Percentiles rank a stretch among this genome's conserved stretches.
phyloP scores from a whole-genome alignment of 495 filamentous ascomycete genomes.

The Cenococcum geophilum region DNA sequence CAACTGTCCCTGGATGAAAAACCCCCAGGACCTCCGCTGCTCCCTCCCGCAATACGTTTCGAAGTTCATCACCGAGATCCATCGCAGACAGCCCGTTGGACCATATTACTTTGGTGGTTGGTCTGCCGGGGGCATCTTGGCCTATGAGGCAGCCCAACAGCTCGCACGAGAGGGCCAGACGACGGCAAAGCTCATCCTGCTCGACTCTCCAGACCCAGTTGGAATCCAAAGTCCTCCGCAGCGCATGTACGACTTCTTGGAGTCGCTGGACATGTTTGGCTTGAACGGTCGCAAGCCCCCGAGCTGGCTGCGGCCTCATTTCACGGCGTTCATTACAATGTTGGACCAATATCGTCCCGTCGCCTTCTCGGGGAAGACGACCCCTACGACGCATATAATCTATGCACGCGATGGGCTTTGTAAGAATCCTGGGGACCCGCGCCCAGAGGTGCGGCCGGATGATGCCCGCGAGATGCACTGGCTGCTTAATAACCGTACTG shows the following conservation, averaged over 20 bases:
- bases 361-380: too few species aligned
- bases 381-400: too few species aligned
- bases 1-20: conserved; percentile 61
- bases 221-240: too few species aligned
- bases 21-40: conserved; percentile 48
- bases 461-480: too few species aligned
- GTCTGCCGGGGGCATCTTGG: conserved; percentile 81
- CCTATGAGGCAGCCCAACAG: conserved; percentile 71
- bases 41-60: conserved; percentile 50
- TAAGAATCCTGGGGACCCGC: too few species aligned
- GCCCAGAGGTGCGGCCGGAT: too few species aligned
- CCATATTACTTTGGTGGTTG: conserved; percentile 64
- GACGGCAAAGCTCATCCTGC: conserved; percentile 66
- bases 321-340: conserved; percentile 63
- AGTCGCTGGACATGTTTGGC: conserved; percentile 59
- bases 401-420: too few species aligned
- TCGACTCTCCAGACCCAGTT: conserved; percentile 74
- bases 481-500: too few species aligned
- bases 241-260: conserved; percentile 37
- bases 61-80: conserved; percentile 56
- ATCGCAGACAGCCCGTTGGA: conserved; percentile 67
- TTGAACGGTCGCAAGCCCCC: conserved; percentile 55
- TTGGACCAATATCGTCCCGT: conserved; percentile 40
- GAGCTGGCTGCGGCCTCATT: conserved; percentile 77
- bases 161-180: conserved; percentile 59